These are phyloP conservation scores for Penicillium riverlandense DNA, from an alignment of 495 filamentous ascomycete species.

Conservation along the genomic window DNA sequence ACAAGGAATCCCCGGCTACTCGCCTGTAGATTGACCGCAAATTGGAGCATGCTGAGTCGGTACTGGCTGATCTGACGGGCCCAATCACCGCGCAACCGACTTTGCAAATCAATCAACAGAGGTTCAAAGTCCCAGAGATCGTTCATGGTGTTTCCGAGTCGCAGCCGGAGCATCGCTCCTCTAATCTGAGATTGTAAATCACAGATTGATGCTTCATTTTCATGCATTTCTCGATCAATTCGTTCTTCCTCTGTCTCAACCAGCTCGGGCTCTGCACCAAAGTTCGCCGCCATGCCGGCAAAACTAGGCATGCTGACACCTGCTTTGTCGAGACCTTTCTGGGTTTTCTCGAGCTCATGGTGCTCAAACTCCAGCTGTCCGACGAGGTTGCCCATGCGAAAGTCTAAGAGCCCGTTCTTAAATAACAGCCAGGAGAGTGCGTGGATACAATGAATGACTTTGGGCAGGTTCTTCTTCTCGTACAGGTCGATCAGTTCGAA, in stretches of 20 bases:
- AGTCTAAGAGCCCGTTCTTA: constrained; percentile 87
- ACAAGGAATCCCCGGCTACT: constrained; percentile 71
- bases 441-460: constrained; percentile 98
- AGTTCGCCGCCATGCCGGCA: constrained; percentile 90
- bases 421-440: constrained; percentile 93
- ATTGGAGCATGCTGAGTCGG: constrained; percentile 67
- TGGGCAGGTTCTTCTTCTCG: constrained; percentile 99
- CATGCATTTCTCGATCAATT: constrained; percentile 73
- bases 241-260: constrained; percentile 85
- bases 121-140: constrained; percentile 84
- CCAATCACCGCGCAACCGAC: constrained; percentile 73
- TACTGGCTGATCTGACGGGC: constrained; percentile 71
- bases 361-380: constrained; percentile 97
- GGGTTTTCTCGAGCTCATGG: constrained; percentile 92
- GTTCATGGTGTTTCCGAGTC: constrained; percentile 78
- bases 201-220: constrained; percentile 60
- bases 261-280: constrained; percentile 78
- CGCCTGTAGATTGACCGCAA: constrained; percentile 72
- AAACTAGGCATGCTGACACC: constrained; percentile 97
- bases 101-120: constrained; percentile 71
- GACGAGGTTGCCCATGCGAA: constrained; percentile 96
- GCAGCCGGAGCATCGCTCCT: constrained; percentile 70
- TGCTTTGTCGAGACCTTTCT: constrained; percentile 91
- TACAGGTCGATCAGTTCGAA: constrained; percentile 98
- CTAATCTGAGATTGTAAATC: constrained; percentile 86